Base-by-base conservation (phyloP, 345 rosid genomes). In the Linum tenue region DNA sequence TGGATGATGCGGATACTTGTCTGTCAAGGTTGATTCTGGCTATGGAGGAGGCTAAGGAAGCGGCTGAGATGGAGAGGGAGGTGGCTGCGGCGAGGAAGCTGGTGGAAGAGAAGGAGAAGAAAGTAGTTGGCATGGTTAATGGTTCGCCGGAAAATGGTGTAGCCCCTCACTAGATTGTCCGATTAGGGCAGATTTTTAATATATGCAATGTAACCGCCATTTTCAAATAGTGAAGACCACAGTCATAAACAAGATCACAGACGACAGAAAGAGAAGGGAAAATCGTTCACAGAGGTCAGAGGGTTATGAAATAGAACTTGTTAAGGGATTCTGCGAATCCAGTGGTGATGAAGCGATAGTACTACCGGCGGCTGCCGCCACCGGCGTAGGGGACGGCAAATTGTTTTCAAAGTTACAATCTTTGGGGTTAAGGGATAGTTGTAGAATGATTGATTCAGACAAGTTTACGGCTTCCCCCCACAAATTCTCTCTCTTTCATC, bases 381-480 rank as follows among this genome's bases (percentile, higher is more conserved):
- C 5, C 55, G 53, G 51, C 38, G 39, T 60, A n/a, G 61, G 55
- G 55, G 31, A 22, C 0, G 31, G 31, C 31, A 22, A 22, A 22
- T 22, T 22, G 31, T 22, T 22, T 43, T 79, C 60, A 59, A 70
- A 58, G 85, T 70, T 79, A 76, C 79, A 79, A 64, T 68, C 72
- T 72, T 76, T 65, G 64, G 73, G 85, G 31, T 22, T 22, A 22
- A 22, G 31, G 31, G 31, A 22, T 81, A 75, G 75, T 83, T 82
- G 85, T 89, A 86, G 87, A 82, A 22, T 22, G 31, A 0, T 66
- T 68, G 71, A 76, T 75, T 66, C 53, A 69, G 83, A 73, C 64
- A 73, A 60, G 62, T 74, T 76, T 63, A 75, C 70, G 66, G 72
- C 67, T 17, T 5, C 81, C 72, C 79, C 72, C 63, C 77, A 67